Evolutionary conservation across 495 filamentous ascomycete species (phyloP).

Genomic region (Lentithecium fluviatile): DNA sequence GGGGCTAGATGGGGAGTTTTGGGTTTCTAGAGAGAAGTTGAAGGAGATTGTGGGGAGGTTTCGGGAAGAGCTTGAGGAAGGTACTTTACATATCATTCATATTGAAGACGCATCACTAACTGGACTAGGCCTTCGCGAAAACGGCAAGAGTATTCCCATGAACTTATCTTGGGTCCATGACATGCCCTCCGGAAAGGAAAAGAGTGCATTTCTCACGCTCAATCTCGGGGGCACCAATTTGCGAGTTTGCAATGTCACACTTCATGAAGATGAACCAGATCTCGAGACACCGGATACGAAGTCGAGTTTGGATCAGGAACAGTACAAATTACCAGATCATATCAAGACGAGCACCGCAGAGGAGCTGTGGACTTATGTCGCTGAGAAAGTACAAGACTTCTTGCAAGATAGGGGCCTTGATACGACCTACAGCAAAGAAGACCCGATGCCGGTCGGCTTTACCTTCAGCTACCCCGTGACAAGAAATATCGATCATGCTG

Average conservation of each 20-base stretch:
- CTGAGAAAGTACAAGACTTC: conserved; percentile 92
- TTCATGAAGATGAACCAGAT: conserved; percentile 69
- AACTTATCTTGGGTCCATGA: conserved; percentile 10
- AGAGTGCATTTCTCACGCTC: conserved; percentile 84
- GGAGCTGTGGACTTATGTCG: conserved; percentile 95
- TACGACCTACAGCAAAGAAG: conserved; percentile 53
- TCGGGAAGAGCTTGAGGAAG: conserved; percentile 10
- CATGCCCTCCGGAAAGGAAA: conserved; percentile 3
- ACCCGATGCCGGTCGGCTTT: conserved; percentile 81
- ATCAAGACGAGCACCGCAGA: conserved; percentile 82
- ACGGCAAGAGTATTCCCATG: conserved; percentile 4
- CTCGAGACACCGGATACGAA: conserved; percentile 52
- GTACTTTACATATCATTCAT: not conserved
- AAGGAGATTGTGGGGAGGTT: conserved; percentile 11
- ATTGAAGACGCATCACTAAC: not conserved
- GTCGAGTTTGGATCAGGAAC: conserved; percentile 96
- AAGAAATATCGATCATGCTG: conserved; percentile 90
- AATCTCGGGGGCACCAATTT: conserved; percentile 99
- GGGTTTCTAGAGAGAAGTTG: conserved; percentile 8
- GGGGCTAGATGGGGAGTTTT: conserved; percentile 12
- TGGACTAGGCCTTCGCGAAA: not conserved
- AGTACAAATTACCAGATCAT: conserved; percentile 93
- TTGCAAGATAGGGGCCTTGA: conserved; percentile 74
- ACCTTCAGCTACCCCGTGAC: conserved; percentile 97
- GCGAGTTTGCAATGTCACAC: conserved; percentile 90